Evolutionary conservation across 73 alveolate species (phyloP).

Genomic region (Paraurostyla sp.): DNA sequence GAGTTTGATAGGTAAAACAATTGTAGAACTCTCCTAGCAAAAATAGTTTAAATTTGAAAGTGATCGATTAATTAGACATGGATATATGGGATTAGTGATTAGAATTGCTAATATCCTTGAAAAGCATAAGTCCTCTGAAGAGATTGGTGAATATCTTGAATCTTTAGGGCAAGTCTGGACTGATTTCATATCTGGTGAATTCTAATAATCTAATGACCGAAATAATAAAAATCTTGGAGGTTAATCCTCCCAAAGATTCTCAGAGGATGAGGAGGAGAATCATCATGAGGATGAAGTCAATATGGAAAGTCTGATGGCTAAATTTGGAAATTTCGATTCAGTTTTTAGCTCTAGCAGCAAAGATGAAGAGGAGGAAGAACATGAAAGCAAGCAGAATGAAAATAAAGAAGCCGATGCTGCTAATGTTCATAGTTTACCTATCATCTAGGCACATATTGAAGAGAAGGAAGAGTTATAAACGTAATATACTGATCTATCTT

Average conservation of each 20-base stretch:
- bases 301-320: not conserved
- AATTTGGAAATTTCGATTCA: not conserved
- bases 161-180: not conserved
- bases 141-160: constrained; percentile 6
- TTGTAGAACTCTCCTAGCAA: too few relatives aligned
- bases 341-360: not conserved
- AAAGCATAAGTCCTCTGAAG: not conserved
- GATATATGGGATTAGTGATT: constrained; percentile 21
- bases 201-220: not conserved
- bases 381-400: not conserved
- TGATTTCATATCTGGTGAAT: not conserved
- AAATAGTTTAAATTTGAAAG: not conserved
- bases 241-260: too few relatives aligned
- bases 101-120: not conserved
- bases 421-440: not conserved
- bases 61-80: not conserved
- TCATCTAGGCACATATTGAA: not conserved
- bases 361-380: not conserved
- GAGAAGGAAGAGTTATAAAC: not conserved
- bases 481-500: not conserved
- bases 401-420: not conserved
- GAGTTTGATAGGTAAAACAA: not conserved
- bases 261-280: not conserved
- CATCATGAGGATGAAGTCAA: not conserved
- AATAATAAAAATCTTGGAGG: not conserved